phyloP scores from a whole-genome alignment of 2,329 filamentous ascomycete species.

The Neonectria punicea region DNA sequence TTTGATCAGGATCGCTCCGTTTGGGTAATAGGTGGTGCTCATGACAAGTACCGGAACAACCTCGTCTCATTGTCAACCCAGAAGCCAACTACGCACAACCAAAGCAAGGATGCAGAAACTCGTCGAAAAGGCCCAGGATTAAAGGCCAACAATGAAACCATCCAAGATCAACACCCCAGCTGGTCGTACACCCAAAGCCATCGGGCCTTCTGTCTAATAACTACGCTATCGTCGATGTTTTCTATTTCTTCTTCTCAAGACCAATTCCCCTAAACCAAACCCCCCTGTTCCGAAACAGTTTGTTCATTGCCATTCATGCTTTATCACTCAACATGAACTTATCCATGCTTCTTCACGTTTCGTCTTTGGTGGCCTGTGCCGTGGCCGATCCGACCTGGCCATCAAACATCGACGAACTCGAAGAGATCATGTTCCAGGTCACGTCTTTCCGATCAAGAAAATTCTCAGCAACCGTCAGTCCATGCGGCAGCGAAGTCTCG shows the following conservation, averaged over 20 bases:
- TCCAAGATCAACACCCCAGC: neutral
- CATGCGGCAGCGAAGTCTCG: constrained; percentile 64
- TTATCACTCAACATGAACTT: neutral
- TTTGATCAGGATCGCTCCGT: neutral
- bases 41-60: neutral
- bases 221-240: neutral
- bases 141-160: too few relatives aligned
- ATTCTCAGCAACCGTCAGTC: constrained; percentile 66
- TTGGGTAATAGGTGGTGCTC: neutral
- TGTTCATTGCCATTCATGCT: neutral
- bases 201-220: neutral
- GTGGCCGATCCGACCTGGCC: constrained; percentile 69
- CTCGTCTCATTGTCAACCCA: neutral
- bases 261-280: neutral
- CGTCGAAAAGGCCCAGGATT: neutral
- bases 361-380: constrained; percentile 48
- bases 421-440: constrained; percentile 71
- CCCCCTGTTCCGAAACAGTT: neutral
- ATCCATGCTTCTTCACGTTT: neutral
- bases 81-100: too few relatives aligned
- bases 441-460: constrained; percentile 63
- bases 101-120: neutral
- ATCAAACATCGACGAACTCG: constrained; percentile 67
- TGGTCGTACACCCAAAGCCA: neutral
- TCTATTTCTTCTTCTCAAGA: neutral